Conservation (phyloP, 1,139 yeast species). For the Suhomyces anneliseae region DNA sequence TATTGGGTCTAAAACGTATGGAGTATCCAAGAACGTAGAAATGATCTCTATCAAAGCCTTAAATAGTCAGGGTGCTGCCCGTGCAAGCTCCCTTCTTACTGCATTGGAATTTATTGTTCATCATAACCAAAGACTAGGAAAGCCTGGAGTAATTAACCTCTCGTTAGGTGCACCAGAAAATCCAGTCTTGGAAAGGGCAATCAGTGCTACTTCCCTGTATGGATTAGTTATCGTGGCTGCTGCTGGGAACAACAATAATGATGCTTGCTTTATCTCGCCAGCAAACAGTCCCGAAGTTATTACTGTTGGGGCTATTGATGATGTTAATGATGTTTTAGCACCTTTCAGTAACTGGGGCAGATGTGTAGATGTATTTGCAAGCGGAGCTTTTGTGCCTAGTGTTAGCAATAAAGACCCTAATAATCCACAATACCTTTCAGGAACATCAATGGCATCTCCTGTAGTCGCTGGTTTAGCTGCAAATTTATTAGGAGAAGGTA, state of each 20-base stretch:
- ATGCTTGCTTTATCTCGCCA: slow-evolving; percentile 81
- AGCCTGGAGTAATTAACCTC: slow-evolving; percentile 70
- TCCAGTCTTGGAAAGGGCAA: slow-evolving; percentile 66
- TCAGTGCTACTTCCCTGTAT: slow-evolving; percentile 64
- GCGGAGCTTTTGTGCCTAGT: slow-evolving; percentile 68
- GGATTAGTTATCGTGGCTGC: slow-evolving; percentile 85
- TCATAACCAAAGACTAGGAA: slow-evolving; percentile 44
- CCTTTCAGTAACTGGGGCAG: slow-evolving; percentile 84
- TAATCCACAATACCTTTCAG: slow-evolving; percentile 54
- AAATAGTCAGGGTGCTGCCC: slow-evolving; percentile 63
- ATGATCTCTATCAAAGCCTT: slow-evolving; percentile 74
- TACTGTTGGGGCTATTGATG: slow-evolving; percentile 88
- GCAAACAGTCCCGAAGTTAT: slow-evolving; percentile 71
- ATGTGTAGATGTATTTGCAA: slow-evolving; percentile 82
- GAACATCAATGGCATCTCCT: slow-evolving; percentile 91
- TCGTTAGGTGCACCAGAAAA: slow-evolving; percentile 75
- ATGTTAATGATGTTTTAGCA: slow-evolving; percentile 64
- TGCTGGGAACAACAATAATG: slow-evolving; percentile 78
- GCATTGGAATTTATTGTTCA: slow-evolving; percentile 74
- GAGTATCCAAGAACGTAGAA: slow-evolving; percentile 71
- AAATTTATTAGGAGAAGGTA: slow-evolving; percentile 61
- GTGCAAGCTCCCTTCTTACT: slow-evolving; percentile 62
- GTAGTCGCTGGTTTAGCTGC: slow-evolving; percentile 75
- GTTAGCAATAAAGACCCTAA: slow-evolving; percentile 27
- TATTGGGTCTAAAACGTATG: slow-evolving; percentile 74